Percentiles rank a stretch among this genome's conserved stretches.
Conservation (phyloP, 352 stramenopile species). For the Phytophthora chlamydospora region DNA sequence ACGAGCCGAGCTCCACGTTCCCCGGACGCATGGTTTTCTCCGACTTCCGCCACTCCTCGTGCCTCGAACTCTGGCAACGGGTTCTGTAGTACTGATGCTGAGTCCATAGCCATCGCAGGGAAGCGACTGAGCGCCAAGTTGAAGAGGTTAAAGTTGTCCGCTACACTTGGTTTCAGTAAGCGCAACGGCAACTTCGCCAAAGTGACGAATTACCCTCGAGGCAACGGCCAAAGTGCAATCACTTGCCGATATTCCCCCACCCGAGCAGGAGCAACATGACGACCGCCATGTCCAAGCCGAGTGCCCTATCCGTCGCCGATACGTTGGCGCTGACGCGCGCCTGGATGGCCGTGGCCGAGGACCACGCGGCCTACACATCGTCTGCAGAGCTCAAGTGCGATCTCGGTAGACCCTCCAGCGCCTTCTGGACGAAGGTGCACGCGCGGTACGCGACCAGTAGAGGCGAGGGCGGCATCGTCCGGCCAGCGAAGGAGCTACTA, state of each 20-base stretch:
- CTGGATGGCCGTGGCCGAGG: slow-evolving; percentile 11
- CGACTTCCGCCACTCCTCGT: too few species aligned
- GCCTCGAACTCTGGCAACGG: too few species aligned
- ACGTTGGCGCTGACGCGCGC: background rate
- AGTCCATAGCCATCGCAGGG: too few species aligned
- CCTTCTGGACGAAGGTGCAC: background rate
- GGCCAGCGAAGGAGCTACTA: background rate
- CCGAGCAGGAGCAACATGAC: background rate
- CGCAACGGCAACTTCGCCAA: background rate
- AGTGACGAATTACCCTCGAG: too few species aligned
- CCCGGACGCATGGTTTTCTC: too few species aligned
- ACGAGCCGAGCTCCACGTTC: too few species aligned
- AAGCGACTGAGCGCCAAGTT: too few species aligned
- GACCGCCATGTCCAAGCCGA: background rate
- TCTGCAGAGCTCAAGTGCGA: background rate
- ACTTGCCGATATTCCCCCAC: too few species aligned
- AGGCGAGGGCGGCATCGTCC: background rate
- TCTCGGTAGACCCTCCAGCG: too few species aligned
- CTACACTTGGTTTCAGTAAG: slow-evolving; percentile 1
- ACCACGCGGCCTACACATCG: background rate
- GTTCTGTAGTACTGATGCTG: too few species aligned
- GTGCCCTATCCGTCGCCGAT: background rate
- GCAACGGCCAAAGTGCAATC: too few species aligned
- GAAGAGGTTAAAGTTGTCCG: background rate
- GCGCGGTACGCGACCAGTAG: background rate